These are phyloP conservation scores for Sporothrix pseudoabietina DNA, from an alignment of 2,329 filamentous ascomycete genomes.

Conservation along the genomic window DNA sequence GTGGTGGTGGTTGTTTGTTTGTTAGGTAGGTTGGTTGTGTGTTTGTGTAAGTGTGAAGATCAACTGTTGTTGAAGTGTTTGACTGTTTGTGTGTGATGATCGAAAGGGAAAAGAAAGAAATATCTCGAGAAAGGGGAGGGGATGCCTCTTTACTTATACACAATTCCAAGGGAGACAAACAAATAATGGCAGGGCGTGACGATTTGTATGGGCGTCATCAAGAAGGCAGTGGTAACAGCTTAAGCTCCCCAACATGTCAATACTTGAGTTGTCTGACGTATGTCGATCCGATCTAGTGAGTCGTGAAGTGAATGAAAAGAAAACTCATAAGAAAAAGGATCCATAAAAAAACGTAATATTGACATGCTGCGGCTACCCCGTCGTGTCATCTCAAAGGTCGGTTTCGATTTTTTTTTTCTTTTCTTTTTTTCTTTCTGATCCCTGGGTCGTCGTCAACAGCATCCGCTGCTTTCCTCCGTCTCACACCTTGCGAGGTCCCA, in stretches of 20 bases:
- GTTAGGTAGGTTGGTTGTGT: not conserved
- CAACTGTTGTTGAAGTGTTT: slow-evolving; percentile 17
- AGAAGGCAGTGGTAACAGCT: not conserved
- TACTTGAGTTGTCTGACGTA: not conserved
- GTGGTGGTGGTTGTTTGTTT: not conserved
- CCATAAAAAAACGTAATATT: not conserved
- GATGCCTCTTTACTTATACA: slow-evolving; percentile 27
- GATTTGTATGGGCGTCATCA: slow-evolving; percentile 4
- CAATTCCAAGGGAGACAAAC: not conserved
- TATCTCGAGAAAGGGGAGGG: not conserved
- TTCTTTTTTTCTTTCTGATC: not conserved
- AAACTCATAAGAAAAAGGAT: not conserved
- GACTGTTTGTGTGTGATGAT: slow-evolving; percentile 16
- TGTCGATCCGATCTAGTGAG: not conserved
- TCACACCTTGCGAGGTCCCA: not conserved
- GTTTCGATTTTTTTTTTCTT: not conserved
- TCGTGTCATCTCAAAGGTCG: not conserved
- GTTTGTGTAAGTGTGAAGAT: not conserved
- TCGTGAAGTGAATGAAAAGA: not conserved
- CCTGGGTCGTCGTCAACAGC: not conserved
- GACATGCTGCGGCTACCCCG: slow-evolving; percentile 8
- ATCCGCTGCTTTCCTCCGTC: not conserved
- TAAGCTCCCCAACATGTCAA: not conserved
- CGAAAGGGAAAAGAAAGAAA: not conserved
- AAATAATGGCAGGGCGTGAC: not conserved